Base-by-base conservation (phyloP, 345 rosid species). In the thale cress (Arabidopsis thaliana) region DNA sequence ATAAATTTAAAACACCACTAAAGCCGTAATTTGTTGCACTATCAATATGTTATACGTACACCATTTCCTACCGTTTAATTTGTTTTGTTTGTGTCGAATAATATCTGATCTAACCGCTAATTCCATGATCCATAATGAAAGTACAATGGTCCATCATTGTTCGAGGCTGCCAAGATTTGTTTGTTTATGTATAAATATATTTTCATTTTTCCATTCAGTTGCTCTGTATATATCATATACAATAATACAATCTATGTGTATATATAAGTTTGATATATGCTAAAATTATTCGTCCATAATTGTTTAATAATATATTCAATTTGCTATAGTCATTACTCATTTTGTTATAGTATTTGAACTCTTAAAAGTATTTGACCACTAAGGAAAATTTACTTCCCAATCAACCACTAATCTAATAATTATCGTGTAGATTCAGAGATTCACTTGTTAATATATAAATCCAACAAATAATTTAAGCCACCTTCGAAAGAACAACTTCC, bases 401-500 rank as follows among this genome's bases (percentile, higher is more conserved):
- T 63, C 63, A 53, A 63, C 70, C 48, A 49, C 25, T 49, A 16
- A 34, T 48, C 16, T 49, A 22, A 12, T 37, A 53, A 30, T 64
- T 14, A 44, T 16, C 20, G 20, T 33, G 64, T 33, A 10, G n/a
- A 58, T 48, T 40, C 9, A 8, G 23, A 50, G 53, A 36, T 24
- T 33, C 11, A 45, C 14, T 58, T 41, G n/a, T 52, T 44, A 48
- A 58, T 25, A 56, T 45, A 16, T 41, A 24, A 36, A 7, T 24
- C 30, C 14, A 74, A 66, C 22, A 55, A 52, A 32, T 57, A 57
- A 46, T 38, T 12, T 14, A 58, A 66, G 40, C 25, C 51, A 58
- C 62, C 22, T 30, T 38, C 34, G 28, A 28, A 51, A 41, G 1
- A 42, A 74, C 7, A 24, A 36, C 38, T 23, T 28, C 8, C 24